Base-by-base conservation (phyloP, 345 rosid genomes). In the Dovyalis caffra region DNA sequence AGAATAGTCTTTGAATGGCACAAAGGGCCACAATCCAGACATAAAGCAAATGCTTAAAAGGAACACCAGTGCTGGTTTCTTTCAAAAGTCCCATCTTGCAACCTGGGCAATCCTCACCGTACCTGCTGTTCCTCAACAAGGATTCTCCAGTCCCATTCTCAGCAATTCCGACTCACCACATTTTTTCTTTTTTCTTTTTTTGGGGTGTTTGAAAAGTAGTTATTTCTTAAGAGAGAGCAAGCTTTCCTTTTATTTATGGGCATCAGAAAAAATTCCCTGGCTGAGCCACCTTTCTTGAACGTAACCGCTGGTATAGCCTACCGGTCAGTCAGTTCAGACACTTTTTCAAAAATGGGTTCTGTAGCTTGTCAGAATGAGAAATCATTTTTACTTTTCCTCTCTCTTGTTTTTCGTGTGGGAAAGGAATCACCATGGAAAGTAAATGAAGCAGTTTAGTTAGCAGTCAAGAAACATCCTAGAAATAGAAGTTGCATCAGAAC, bases 101-200 rank as follows among this genome's bases (percentile, higher is more conserved):
- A 62, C 83, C 86, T 23, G 86, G 81, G 35, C 86, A 83, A 18
- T 79, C 62, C 38, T 79, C 74, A 38, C 21, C 5, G 23, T 62
- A 58, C 63, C 63, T 71, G 14, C 69, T 66, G 64, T 45, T 53
- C 58, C 10, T 53, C 76, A 65, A 40, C 72, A 75, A 58, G 3
- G 67, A 33, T 33, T 69, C 72, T 69, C 62, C 53, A 31, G 0
- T 11, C 72, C 25, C 43, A 51, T 32, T 51, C 21, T 31, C 72
- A 25, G n/a, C 32, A 43, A 26, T 53, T 10, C 0, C 21, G 58
- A 38, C 45, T 38, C 45, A 10, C 45, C 2, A 10, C 45, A 10
- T 12, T 9, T 38, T 38, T 38, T 38, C 11, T 38, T 11, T 38
- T 3, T 38, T 38, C 11, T 38, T 14, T 38, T 38, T n/a, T n/a